Evolutionary conservation across 805 yeast species (phyloP), one percentile per base, ranked within the genome.

Genomic region (Starmerella gropengiesseri): DNA sequence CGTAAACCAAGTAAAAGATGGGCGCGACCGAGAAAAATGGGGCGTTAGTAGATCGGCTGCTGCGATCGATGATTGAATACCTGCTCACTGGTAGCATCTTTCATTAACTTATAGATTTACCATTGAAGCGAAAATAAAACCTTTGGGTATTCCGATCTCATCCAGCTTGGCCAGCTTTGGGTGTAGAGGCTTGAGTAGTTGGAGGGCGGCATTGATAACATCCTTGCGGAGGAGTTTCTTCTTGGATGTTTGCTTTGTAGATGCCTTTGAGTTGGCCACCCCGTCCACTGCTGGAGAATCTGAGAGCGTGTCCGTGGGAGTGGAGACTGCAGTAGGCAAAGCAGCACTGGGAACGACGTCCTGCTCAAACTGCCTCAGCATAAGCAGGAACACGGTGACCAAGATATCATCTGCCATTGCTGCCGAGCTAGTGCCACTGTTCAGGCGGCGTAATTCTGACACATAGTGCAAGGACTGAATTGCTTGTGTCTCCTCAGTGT

Each of bases 21-120:
- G 69, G 30, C 48, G 68, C 3, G 67, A 62, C 25, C 43, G 67
- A 8, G 68, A 60, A 35, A 65, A 65, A 35, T 65, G 69, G 69
- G 69, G 68, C 5, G 65, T 63, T 2, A 55, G 60, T 9, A 46
- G 56, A 7, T 63, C 68, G 7, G 68, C 68, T 3, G 69, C 69
- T 5, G 65, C 67, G 0, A 47, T 62, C 1, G 67, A 63, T 37
- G 56, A 59, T 35, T 50, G 31, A 34, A 12, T 9, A 9, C 23
- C 19, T 11, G n/a, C 38, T 19, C 18, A 21, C 6, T 21, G 16
- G 9, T 18, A n/a, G n/a, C n/a, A n/a, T n/a, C n/a, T n/a, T n/a
- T n/a, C n/a, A n/a, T n/a, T n/a, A n/a, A n/a, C 18, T 19, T 26
- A 27, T 27, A 22, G n/a, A 23, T 14, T 32, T n/a, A 3, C 21